Percentiles rank a stretch among this genome's conserved stretches.
Conservation (phyloP, 306 rosid genomes). For the Gleditsia sinensis region DNA sequence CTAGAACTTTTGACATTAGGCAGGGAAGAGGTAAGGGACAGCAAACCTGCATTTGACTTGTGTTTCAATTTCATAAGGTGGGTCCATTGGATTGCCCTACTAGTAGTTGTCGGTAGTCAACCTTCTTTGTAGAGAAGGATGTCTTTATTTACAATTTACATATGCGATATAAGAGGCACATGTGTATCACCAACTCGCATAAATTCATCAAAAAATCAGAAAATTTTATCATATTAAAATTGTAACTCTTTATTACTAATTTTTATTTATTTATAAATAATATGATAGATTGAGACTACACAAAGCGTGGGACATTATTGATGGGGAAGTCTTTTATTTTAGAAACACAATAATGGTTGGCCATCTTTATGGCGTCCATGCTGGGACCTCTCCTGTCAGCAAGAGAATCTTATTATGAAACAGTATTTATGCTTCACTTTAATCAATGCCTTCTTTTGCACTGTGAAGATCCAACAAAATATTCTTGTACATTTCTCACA, state of each 20-base stretch:
- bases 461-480: constrained; percentile 10
- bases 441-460: constrained; percentile 10
- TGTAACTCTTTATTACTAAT: no score
- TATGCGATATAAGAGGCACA: no score
- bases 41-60: not conserved
- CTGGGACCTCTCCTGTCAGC: no score
- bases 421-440: not conserved
- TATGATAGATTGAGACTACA: no score
- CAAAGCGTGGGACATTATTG: no score
- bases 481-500: not conserved
- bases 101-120: not conserved
- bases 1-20: not conserved
- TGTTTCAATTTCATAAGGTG: not conserved
- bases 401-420: not conserved
- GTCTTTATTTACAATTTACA: no score
- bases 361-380: not conserved
- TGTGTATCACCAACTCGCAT: no score
- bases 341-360: not conserved
- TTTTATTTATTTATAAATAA: no score
- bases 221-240: no score
- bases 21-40: not conserved
- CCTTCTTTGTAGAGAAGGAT: no score
- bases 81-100: not conserved
- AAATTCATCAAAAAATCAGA: no score
- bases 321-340: not conserved